Evolutionary conservation across 345 rosid genomes (phyloP), one percentile per base, ranked within the genome.

Genomic region (Moricandia arvensis): DNA sequence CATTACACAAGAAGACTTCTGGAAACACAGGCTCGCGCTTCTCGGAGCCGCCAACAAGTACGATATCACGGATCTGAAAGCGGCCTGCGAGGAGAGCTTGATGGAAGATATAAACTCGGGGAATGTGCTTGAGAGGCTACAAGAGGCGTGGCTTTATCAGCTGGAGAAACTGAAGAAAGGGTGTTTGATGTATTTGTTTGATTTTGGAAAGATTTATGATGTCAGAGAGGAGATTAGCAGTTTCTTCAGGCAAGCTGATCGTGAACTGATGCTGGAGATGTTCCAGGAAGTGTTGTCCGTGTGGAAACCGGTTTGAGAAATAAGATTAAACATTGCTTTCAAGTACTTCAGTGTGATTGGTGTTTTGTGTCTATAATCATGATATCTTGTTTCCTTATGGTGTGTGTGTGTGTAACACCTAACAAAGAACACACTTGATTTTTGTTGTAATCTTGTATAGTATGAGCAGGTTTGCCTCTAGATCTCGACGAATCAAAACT

Each of bases 121-220:
- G 37, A 94, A 94, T 30, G 98, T 94, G 60, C 93, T 94, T 0
- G 97, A 86, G 86, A 89, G 97, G 82, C 75, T 94, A 55, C 96
- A 89, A 79, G 95, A 91, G 66, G 96, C 97, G 24, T 90, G 97
- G 96, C 90, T 91, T 24, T 94, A 94, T 80, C 87, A 90, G 81
- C 82, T 91, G 75, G 84, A 83, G 81, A 94, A 87, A 60, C 79
- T 94, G 76, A 94, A 90, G 83, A 91, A 90, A 83, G 93, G 91
- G 53, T 94, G 98, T 84, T 51, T 91, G 83, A 82, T 67, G 68
- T 94, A 88, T 74, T 77, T 94, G 87, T 87, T 94, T 31, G 97
- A 94, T 72, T 94, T 94, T 27, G 97, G 96, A 7, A 91, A 91
- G 88, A 87, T 94, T 60, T 86, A 88, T 58, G 97, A 94, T 66